Conservation (phyloP, 164 flowering plant species). For the Vitis labrusca region DNA sequence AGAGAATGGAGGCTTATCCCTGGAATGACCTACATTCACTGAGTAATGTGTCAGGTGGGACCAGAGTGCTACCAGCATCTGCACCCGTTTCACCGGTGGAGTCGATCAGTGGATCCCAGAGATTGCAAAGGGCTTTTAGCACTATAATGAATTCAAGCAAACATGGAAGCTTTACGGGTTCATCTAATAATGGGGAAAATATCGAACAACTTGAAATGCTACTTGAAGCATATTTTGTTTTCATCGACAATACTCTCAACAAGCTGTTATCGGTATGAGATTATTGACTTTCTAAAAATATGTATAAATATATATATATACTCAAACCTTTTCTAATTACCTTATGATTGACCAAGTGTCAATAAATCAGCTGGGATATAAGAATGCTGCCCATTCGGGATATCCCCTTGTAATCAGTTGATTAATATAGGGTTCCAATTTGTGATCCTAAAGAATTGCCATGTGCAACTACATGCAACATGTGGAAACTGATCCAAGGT, state of each 20-base stretch:
- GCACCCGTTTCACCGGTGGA: constrained; percentile 86
- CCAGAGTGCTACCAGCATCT: constrained; percentile 49
- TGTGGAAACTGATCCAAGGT: too few relatives aligned
- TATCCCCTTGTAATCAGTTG: too few relatives aligned
- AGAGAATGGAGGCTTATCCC: constrained; percentile 49
- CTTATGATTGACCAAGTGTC: not conserved
- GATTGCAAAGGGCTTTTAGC: constrained; percentile 70
- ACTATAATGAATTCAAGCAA: constrained; percentile 54
- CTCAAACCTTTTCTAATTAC: not conserved
- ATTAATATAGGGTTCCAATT: too few relatives aligned
- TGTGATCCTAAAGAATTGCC: too few relatives aligned
- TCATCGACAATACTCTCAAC: constrained; percentile 74
- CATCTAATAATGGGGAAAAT: constrained; percentile 60
- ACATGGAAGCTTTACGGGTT: constrained; percentile 60
- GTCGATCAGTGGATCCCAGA: constrained; percentile 40
- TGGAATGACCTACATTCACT: constrained; percentile 34
- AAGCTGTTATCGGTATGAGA: constrained; percentile 74
- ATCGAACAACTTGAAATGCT: constrained; percentile 93
- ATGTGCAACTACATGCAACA: too few relatives aligned
- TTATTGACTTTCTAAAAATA: not conserved
- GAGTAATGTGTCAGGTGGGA: constrained; percentile 16
- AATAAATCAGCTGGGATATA: not conserved
- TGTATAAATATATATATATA: not conserved
- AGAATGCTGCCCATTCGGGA: not conserved
- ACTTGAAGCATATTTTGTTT: constrained; percentile 96